These are phyloP conservation scores for Dendryphion nanum DNA, from an alignment of 2,329 filamentous ascomycete species.

Conservation along the genomic window DNA sequence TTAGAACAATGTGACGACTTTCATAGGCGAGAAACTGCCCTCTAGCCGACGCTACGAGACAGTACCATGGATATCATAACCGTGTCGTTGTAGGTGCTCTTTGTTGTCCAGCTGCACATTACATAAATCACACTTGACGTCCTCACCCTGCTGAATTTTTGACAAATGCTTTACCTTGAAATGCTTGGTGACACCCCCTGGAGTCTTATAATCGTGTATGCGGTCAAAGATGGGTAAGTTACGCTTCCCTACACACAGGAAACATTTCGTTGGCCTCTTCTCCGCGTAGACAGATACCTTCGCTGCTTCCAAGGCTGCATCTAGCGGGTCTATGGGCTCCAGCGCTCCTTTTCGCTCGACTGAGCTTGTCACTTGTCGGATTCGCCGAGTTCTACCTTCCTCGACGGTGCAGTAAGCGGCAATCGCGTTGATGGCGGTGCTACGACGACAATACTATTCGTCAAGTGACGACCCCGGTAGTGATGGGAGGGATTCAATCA, in stretches of 20 bases:
- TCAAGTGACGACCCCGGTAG: neutral
- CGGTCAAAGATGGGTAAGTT: neutral
- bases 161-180: neutral
- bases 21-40: too few species aligned
- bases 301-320: conserved; percentile 1
- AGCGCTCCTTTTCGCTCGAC: neutral
- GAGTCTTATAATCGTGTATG: neutral
- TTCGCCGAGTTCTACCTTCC: neutral
- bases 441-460: neutral
- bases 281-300: conserved; percentile 2
- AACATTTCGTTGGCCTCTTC: conserved; percentile 2
- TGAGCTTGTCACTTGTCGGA: neutral
- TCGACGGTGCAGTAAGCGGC: neutral
- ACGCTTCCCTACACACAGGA: neutral
- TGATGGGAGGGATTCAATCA: neutral
- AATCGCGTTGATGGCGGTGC: conserved; percentile 1
- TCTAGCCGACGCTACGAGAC: too few species aligned
- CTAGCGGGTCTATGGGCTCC: neutral
- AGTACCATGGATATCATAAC: conserved; percentile 6
- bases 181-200: neutral
- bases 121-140: conserved; percentile 4
- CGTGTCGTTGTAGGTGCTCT: conserved; percentile 8
- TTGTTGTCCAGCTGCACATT: conserved; percentile 3
- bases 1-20: too few species aligned
- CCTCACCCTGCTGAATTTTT: neutral